Evolutionary conservation across 2,329 filamentous ascomycete genomes (phyloP).

Genomic region (Nigrospora osmanthi): DNA sequence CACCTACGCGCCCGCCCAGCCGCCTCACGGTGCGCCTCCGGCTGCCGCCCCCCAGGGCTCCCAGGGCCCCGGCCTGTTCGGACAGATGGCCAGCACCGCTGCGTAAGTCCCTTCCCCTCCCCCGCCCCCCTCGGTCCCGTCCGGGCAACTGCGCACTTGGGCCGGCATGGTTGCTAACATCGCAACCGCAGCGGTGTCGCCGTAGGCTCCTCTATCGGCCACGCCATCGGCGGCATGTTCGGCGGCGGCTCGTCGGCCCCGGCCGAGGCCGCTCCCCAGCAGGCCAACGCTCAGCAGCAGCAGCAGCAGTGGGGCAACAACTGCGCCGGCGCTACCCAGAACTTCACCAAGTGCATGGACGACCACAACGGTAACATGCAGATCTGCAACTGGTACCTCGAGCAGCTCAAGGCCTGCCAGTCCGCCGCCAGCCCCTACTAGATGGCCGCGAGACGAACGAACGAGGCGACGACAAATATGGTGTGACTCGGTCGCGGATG

Average conservation of each 20-base stretch:
- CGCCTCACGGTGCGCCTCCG: conserved; percentile 41
- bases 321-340: conserved; percentile 72
- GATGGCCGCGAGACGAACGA: conserved; percentile 1
- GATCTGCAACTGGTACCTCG: conserved; percentile 96
- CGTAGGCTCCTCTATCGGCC: conserved; percentile 89
- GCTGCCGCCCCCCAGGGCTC: conserved; percentile 41
- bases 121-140: not conserved
- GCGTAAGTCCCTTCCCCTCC: conserved; percentile 62
- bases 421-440: conserved; percentile 67
- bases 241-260: conserved; percentile 60
- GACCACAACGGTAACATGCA: conserved; percentile 89
- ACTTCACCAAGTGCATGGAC: conserved; percentile 95
- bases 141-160: not conserved
- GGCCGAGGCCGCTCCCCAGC: conserved; percentile 39
- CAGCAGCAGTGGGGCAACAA: conserved; percentile 52
- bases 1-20: conserved; percentile 46
- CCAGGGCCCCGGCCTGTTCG: conserved; percentile 78
- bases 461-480: no score
- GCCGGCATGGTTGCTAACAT: not conserved
- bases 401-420: conserved; percentile 91
- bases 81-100: conserved; percentile 95
- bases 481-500: no score
- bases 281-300: conserved; percentile 35
- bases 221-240: conserved; percentile 88
- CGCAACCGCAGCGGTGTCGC: conserved; percentile 71